Evolutionary conservation across 768 basidiomycete species (phyloP).

Genomic region (Pisolithus tinctorius): DNA sequence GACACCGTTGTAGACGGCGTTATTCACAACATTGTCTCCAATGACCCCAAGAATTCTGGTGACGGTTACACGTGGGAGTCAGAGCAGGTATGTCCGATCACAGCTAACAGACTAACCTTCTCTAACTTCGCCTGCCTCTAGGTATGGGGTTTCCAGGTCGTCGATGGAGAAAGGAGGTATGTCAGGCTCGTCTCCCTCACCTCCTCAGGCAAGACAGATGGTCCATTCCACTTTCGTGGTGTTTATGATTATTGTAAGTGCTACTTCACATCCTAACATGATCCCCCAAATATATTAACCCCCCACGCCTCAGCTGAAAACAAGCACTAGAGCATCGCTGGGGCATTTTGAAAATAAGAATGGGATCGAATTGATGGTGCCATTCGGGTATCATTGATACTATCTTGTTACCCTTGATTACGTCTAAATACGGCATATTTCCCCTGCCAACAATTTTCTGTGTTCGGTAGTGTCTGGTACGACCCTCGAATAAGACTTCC

Average conservation of each 20-base stretch:
- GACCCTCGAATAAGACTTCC: not conserved
- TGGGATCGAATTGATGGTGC: too few species aligned
- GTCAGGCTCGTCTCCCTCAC: conserved; percentile 57
- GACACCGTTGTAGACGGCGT: conserved; percentile 31
- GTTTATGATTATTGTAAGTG: conserved; percentile 64
- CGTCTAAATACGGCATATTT: too few species aligned
- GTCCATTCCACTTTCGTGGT: conserved; percentile 42
- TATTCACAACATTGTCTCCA: conserved; percentile 37
- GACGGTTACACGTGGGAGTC: conserved; percentile 53
- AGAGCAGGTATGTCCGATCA: conserved; percentile 42
- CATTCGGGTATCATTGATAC: too few species aligned
- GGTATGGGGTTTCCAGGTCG: conserved; percentile 59
- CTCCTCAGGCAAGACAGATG: conserved; percentile 48
- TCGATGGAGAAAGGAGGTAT: conserved; percentile 55
- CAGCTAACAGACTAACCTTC: not conserved
- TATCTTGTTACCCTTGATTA: too few species aligned
- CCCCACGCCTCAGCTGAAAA: too few species aligned
- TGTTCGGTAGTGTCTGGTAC: too few species aligned
- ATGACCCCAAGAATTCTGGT: conserved; percentile 56
- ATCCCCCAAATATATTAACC: too few species aligned
- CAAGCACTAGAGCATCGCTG: too few species aligned
- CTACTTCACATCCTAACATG: too few species aligned
- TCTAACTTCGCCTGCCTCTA: conserved; percentile 6
- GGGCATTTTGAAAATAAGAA: too few species aligned
- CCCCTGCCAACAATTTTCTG: too few species aligned